Evolutionary conservation across 306 rosid genomes (phyloP).

Genomic region (Lupinus albus): DNA sequence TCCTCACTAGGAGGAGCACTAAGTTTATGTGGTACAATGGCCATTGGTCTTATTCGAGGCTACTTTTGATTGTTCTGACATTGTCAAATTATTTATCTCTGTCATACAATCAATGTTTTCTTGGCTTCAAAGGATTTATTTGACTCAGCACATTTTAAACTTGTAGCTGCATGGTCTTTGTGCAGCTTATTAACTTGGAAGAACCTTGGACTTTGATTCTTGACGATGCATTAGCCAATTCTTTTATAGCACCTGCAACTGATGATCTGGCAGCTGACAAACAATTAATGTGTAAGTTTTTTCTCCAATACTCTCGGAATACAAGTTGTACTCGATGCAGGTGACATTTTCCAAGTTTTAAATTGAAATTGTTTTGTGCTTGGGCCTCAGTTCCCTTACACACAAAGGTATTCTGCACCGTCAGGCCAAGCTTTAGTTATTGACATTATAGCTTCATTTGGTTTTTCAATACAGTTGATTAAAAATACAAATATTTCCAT

Average conservation of each 20-base stretch:
- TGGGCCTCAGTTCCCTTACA: not conserved
- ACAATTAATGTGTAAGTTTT: conserved; percentile 75
- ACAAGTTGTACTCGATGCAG: conserved; percentile 1
- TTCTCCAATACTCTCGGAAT: not conserved
- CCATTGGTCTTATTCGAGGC: not conserved
- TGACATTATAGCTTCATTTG: conserved; percentile 13
- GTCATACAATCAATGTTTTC: conserved; percentile 7
- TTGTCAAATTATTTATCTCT: conserved; percentile 22
- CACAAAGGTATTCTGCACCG: not conserved
- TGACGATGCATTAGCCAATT: conserved; percentile 91
- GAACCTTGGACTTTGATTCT: conserved; percentile 85
- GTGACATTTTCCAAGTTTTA: conserved; percentile 3
- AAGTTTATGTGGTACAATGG: not conserved
- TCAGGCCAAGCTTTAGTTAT: conserved; percentile 23
- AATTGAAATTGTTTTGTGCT: conserved; percentile 1
- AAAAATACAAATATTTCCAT: not conserved
- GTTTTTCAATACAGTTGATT: not conserved
- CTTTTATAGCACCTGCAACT: conserved; percentile 87
- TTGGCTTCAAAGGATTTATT: conserved; percentile 25
- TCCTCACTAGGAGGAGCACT: not conserved
- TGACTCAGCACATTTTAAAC: conserved; percentile 13
- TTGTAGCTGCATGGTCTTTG: conserved; percentile 19
- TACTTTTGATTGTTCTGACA: conserved; percentile 7
- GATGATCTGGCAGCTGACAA: conserved; percentile 80
- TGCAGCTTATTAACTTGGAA: conserved; percentile 85